Percentiles rank a stretch among this genome's conserved stretches.
phyloP scores from a whole-genome alignment of 23 red algal species.

The Porphyridium purpureum region DNA sequence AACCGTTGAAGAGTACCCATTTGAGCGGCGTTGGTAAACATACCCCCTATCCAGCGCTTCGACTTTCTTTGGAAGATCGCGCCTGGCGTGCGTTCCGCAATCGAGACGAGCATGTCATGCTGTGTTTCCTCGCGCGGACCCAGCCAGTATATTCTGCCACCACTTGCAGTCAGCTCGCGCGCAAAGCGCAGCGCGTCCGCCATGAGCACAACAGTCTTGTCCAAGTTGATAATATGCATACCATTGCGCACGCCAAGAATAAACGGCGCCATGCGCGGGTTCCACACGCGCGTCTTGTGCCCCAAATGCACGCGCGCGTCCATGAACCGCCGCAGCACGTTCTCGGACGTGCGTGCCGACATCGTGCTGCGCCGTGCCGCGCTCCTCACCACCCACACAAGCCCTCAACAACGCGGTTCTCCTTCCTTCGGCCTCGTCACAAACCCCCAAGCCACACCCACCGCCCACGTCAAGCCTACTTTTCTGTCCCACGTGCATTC shows the following conservation, averaged over 20 bases:
- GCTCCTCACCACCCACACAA: no score
- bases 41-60: conserved; percentile 87
- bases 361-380: no score
- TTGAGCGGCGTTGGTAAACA: conserved; percentile 74
- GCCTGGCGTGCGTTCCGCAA: no score
- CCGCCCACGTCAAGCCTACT: no score
- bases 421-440: no score
- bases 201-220: conserved; percentile 43
- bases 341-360: neutral
- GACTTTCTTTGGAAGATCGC: no score
- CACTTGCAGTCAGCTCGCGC: conserved; percentile 31
- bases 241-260: conserved; percentile 86
- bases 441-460: no score
- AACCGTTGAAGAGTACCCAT: conserved; percentile 47
- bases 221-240: conserved; percentile 80
- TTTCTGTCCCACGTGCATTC: no score
- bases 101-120: no score
- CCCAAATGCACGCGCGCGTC: conserved; percentile 80
- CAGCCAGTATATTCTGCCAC: conserved; percentile 50
- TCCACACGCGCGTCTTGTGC: conserved; percentile 61
- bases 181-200: conserved; percentile 34
- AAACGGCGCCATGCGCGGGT: conserved; percentile 81
- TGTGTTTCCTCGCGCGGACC: conserved; percentile 27
- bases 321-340: conserved; percentile 15
- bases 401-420: no score